Percentiles rank a stretch among this genome's conserved stretches.
Conservation (phyloP, 2,329 filamentous ascomycete genomes). For the Fusarium proliferatum region DNA sequence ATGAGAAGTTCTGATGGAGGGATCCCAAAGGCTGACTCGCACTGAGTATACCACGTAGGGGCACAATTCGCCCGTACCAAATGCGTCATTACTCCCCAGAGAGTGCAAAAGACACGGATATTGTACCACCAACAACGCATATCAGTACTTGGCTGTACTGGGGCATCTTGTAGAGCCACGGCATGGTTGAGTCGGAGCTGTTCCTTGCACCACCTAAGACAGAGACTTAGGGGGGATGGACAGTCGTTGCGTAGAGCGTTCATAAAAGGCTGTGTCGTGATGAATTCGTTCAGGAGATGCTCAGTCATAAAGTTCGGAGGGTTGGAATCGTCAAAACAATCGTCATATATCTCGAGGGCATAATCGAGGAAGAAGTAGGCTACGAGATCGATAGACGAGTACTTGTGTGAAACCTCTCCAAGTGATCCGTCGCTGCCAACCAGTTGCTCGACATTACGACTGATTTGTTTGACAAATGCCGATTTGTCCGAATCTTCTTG, state of each 20-base stretch:
- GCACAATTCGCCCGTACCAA: conserved; percentile 19
- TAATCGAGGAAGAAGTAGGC: conserved; percentile 34
- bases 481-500: conserved; percentile 13
- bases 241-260: not conserved
- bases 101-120: conserved; percentile 40
- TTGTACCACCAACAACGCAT: conserved; percentile 39
- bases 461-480: conserved; percentile 7
- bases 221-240: conserved; percentile 25
- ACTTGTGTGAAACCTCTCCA: conserved; percentile 15
- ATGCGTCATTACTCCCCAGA: conserved; percentile 37
- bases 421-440: conserved; percentile 20
- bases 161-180: conserved; percentile 28
- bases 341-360: conserved; percentile 38
- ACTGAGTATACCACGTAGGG: conserved; percentile 37
- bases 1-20: conserved; percentile 43
- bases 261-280: conserved; percentile 35
- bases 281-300: conserved; percentile 35
- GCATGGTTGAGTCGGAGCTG: conserved; percentile 27
- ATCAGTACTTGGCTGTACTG: conserved; percentile 7
- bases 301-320: conserved; percentile 18
- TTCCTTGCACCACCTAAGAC: conserved; percentile 37
- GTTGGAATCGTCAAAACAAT: conserved; percentile 5
- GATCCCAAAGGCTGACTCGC: conserved; percentile 41
- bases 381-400: conserved; percentile 38
- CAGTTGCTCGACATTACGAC: conserved; percentile 9